phyloP scores from a whole-genome alignment of 345 rosid genomes.

The Hibiscus syriacus region DNA sequence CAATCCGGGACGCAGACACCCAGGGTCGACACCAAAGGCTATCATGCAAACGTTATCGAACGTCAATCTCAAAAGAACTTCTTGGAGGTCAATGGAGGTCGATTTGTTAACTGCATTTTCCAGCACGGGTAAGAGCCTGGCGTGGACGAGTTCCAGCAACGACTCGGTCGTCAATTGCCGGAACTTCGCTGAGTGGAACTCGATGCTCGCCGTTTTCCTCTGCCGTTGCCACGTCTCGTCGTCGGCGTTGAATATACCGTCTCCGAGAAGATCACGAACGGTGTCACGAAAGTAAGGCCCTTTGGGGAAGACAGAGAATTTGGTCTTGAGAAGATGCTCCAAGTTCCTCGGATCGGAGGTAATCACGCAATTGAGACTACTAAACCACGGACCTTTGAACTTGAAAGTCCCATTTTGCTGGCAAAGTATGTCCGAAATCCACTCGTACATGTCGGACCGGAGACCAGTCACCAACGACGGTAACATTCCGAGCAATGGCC shows the following conservation, averaged over 20 bases:
- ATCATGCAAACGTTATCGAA: slow-evolving; percentile 94
- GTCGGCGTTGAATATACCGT: slow-evolving; percentile 82
- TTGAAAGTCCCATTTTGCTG: slow-evolving; percentile 64
- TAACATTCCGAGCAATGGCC: slow-evolving; percentile 91
- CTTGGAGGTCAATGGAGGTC: slow-evolving; percentile 65
- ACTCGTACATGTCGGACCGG: slow-evolving; percentile 54
- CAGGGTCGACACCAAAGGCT: slow-evolving; percentile 92
- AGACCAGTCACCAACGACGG: slow-evolving; percentile 56
- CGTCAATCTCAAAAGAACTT: slow-evolving; percentile 66
- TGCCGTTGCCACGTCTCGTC: slow-evolving; percentile 79
- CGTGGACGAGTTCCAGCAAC: slow-evolving; percentile 59
- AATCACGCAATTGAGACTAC: slow-evolving; percentile 63
- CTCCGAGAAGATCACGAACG: slow-evolving; percentile 71
- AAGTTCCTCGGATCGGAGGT: slow-evolving; percentile 85
- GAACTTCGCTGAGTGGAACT: slow-evolving; percentile 87
- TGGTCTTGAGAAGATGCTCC: slow-evolving; percentile 81
- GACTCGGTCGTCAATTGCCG: slow-evolving; percentile 59
- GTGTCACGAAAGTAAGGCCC: slow-evolving; percentile 67
- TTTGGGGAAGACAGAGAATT: slow-evolving; percentile 77
- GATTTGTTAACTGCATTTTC: slow-evolving; percentile 37
- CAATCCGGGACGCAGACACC: slow-evolving; percentile 52
- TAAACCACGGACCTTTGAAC: slow-evolving; percentile 77
- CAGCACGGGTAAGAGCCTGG: slow-evolving; percentile 67
- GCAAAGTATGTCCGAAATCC: slow-evolving; percentile 53
- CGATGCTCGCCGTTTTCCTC: slow-evolving; percentile 81